Evolutionary conservation across 805 yeast species (phyloP).

Genomic region (Lipomyces yamadae): DNA sequence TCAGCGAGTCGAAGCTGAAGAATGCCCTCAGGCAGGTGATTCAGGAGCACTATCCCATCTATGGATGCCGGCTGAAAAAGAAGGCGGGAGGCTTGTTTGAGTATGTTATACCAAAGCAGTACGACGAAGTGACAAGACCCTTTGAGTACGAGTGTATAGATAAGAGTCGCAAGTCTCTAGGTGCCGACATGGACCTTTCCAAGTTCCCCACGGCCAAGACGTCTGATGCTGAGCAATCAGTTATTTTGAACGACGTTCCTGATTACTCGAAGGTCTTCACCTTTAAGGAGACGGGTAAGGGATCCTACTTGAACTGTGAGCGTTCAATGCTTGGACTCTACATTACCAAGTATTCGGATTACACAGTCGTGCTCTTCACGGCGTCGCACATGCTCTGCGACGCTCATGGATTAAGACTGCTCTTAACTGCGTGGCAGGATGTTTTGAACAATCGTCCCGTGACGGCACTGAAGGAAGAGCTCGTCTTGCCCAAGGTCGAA

Average conservation of each 20-base stretch:
- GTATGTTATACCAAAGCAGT: neutral
- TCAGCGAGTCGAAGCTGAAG: neutral
- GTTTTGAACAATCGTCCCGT: neutral
- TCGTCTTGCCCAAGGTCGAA: neutral
- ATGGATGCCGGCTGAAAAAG: neutral
- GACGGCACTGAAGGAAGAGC: neutral
- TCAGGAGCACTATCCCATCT: neutral
- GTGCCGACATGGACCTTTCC: neutral
- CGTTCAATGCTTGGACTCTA: conserved; percentile 3
- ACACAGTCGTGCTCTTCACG: neutral
- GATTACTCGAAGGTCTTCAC: conserved; percentile 6
- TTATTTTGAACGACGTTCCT: neutral
- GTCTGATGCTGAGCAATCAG: neutral
- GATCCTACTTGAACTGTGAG: neutral
- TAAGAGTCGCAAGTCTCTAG: neutral
- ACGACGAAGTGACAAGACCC: conserved; percentile 1
- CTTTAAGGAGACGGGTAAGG: neutral
- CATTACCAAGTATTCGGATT: neutral
- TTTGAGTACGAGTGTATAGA: neutral
- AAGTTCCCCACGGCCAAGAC: conserved; percentile 3
- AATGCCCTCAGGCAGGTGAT: neutral
- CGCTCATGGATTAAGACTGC: conserved; percentile 3
- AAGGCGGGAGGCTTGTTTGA: conserved; percentile 1
- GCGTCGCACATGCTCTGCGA: conserved; percentile 10
- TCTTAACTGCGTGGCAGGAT: neutral